phyloP scores from a whole-genome alignment of 305 asterid genomes.

The Andrographis paniculata region DNA sequence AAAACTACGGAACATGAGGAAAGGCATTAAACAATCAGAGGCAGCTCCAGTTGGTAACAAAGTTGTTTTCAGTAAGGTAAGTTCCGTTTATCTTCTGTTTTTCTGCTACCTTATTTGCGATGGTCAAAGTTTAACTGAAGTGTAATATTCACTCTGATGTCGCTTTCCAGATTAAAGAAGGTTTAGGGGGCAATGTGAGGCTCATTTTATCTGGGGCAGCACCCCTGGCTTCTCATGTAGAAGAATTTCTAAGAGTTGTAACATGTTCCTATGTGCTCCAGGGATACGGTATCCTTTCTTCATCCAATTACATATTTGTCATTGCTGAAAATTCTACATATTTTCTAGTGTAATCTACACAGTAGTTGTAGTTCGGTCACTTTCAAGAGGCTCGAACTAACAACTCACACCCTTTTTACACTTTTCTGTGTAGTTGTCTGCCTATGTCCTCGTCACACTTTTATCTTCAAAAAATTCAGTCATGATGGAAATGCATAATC shows the following conservation, averaged over 20 bases:
- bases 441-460: too few species aligned
- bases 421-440: too few species aligned
- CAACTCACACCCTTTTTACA: too few species aligned
- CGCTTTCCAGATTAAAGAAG: slow-evolving; percentile 69
- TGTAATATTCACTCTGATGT: too few species aligned
- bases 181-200: slow-evolving; percentile 79
- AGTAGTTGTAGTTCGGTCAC: too few species aligned
- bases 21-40: slow-evolving; percentile 56
- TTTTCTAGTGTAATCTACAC: too few species aligned
- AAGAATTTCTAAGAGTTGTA: slow-evolving; percentile 72
- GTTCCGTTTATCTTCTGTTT: slow-evolving; percentile 4
- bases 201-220: slow-evolving; percentile 91
- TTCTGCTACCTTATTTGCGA: background rate
- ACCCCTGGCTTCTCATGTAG: slow-evolving; percentile 90
- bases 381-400: too few species aligned
- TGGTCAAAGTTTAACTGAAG: too few species aligned
- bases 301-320: too few species aligned
- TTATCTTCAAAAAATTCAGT: too few species aligned
- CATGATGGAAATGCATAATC: too few species aligned
- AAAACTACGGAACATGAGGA: slow-evolving; percentile 63
- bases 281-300: slow-evolving; percentile 59
- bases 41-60: slow-evolving; percentile 75
- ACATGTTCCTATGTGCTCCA: slow-evolving; percentile 67
- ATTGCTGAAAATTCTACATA: too few species aligned
- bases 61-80: slow-evolving; percentile 75